Conservation (phyloP, 495 filamentous ascomycete species). For the Podospora didyma region DNA sequence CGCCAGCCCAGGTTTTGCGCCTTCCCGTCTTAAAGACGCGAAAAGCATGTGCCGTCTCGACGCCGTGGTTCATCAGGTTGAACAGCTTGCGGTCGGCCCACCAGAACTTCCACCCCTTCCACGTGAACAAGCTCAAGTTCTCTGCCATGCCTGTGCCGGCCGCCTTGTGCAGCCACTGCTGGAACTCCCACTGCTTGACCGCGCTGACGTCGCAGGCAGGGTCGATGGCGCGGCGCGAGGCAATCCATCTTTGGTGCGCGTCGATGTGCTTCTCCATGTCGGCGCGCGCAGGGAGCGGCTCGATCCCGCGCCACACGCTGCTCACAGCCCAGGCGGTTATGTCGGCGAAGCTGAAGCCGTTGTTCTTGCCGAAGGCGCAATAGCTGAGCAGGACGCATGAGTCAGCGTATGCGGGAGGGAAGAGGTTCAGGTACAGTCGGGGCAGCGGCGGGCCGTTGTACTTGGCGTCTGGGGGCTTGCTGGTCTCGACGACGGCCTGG, state of each 20-base stretch:
- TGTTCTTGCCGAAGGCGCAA: slow-evolving; percentile 25
- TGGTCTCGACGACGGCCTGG: slow-evolving; percentile 20
- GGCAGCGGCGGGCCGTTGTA: slow-evolving; percentile 19
- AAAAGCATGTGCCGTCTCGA: slow-evolving; percentile 32
- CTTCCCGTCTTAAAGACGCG: slow-evolving; percentile 35
- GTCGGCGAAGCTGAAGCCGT: slow-evolving; percentile 33
- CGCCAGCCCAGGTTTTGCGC: slow-evolving; percentile 19
- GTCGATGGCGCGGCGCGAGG: slow-evolving; percentile 14
- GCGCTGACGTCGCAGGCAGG: slow-evolving; percentile 12
- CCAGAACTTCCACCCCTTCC: slow-evolving; percentile 36
- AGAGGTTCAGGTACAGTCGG: slow-evolving; percentile 35
- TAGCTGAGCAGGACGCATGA: slow-evolving; percentile 27
- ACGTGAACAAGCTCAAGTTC: slow-evolving; percentile 32
- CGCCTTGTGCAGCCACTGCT: slow-evolving; percentile 30
- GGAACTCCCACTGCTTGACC: slow-evolving; percentile 31
- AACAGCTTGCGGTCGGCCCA: slow-evolving; percentile 29
- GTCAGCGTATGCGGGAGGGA: slow-evolving; percentile 33
- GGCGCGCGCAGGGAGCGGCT: slow-evolving; percentile 19
- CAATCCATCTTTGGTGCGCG: slow-evolving; percentile 31
- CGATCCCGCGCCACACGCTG: slow-evolving; percentile 31
- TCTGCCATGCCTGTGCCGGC: slow-evolving; percentile 39
- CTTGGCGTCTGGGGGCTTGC: slow-evolving; percentile 4
- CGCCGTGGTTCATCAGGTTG: slow-evolving; percentile 32
- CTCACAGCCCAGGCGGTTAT: slow-evolving; percentile 34
- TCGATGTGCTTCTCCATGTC: slow-evolving; percentile 29